Evolutionary conservation across 768 basidiomycete species (phyloP), one percentile per base, ranked within the genome.

Genomic region (Termitomyces sp.): DNA sequence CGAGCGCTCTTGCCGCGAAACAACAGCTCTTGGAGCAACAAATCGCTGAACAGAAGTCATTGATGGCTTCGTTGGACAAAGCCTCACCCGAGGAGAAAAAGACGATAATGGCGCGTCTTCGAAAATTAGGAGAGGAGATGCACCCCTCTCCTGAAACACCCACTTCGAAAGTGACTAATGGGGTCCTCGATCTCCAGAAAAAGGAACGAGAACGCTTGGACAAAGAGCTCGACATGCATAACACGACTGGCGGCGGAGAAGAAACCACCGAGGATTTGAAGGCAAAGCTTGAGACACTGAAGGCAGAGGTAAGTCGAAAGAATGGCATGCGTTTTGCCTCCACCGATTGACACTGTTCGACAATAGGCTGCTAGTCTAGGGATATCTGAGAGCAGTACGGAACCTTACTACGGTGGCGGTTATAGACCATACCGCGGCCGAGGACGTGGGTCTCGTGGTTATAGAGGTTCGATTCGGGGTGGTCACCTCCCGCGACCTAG

Each of bases 41-140:
- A 64, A 93, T 97, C 57, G 78, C 85, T 0, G 91, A 95, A 71
- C 95, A 96, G 72, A 96, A 94, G 69, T 75, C 83, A 1, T 74
- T 98, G 55, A 88, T 97, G 84, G 78, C 78, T 7, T 81, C 82
- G 35, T 71, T 96, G 14, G 70, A 75, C 26, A 80, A 81, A 5
- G 84, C 87, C 8, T 78, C 84, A 10, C 65, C 78, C 0, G 82
- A 87, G 54, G 88, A 89, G 72, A 95, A 90, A 75, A 87, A 91
- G 70, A 76, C 75, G 41, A 85, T 96, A 50, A 85, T 94, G 82
- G 76, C 78, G 1, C 79, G 85, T 55, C 68, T 96, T 54, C 81
- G 89, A 60, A 86, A 87, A 66, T 70, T 96, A 48, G 83, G 81
- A 26, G 86, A 89, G 64, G 91, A 94, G 68, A 87, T 94, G 85